Percentiles rank a stretch among this genome's conserved stretches.
These are phyloP conservation scores for Kodamaea fungicola DNA, from an alignment of 1,139 yeast genomes.

Conservation along the genomic window DNA sequence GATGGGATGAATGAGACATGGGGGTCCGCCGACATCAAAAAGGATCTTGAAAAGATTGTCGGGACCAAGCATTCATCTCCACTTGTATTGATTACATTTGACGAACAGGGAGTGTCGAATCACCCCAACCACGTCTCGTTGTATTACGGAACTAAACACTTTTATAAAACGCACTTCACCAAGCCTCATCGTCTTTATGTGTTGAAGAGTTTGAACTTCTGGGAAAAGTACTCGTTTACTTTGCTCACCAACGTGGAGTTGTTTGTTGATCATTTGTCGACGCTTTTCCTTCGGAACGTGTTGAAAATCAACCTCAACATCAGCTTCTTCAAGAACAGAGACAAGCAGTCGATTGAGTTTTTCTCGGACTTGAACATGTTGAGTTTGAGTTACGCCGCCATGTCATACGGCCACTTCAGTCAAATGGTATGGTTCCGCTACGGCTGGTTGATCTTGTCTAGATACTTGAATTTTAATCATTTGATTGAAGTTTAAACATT, in stretches of 20 bases:
- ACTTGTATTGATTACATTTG: constrained; percentile 72
- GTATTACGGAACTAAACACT: constrained; percentile 50
- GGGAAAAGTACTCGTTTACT: constrained; percentile 52
- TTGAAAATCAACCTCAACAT: constrained; percentile 38
- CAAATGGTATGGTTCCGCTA: constrained; percentile 97
- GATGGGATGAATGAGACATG: constrained; percentile 78
- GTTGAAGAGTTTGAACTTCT: constrained; percentile 44
- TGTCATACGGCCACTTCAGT: constrained; percentile 79
- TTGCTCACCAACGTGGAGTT: constrained; percentile 46
- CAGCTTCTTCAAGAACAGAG: constrained; percentile 32
- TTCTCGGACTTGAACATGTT: constrained; percentile 57
- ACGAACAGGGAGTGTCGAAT: constrained; percentile 72
- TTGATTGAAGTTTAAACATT: constrained; percentile 37
- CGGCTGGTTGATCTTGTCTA: constrained; percentile 77
- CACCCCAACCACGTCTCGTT: constrained; percentile 84
- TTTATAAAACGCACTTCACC: constrained; percentile 16
- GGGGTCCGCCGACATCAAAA: constrained; percentile 47
- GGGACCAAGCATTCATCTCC: constrained; percentile 13
- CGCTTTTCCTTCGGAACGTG: constrained; percentile 28
- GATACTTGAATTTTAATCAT: constrained; percentile 75
- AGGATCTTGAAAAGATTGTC: constrained; percentile 20
- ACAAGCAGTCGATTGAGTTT: constrained; percentile 32
- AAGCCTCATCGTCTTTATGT: constrained; percentile 23
- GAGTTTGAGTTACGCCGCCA: constrained; percentile 63
- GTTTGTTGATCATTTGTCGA: constrained; percentile 32